Percentiles rank a stretch among this genome's conserved stretches.
These are phyloP conservation scores for Diplodia mutila DNA, from an alignment of 2,329 filamentous ascomycete species.

Conservation along the genomic window DNA sequence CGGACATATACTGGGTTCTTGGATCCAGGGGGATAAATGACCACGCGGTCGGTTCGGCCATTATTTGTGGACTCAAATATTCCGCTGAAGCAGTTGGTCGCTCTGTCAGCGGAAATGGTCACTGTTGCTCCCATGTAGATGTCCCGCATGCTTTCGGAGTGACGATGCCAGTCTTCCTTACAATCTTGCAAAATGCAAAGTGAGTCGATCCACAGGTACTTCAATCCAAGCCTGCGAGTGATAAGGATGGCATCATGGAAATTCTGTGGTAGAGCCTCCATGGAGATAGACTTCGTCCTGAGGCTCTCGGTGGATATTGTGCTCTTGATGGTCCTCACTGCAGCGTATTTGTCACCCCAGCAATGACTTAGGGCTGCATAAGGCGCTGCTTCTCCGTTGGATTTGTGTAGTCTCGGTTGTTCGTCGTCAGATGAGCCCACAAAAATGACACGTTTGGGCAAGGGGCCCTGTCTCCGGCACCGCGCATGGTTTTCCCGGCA, in stretches of 20 bases:
- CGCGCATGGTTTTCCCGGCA: neutral
- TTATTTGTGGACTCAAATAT: neutral
- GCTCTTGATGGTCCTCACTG: neutral
- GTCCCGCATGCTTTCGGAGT: conserved; percentile 6
- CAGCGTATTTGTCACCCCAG: conserved; percentile 27
- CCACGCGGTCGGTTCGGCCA: neutral
- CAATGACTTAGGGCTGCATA: conserved; percentile 30
- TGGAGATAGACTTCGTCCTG: neutral
- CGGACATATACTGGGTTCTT: neutral
- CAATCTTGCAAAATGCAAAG: conserved; percentile 29
- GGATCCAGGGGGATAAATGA: neutral
- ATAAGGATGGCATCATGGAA: conserved; percentile 26
- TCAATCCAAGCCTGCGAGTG: conserved; percentile 3
- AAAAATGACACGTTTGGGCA: neutral
- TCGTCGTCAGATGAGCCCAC: neutral
- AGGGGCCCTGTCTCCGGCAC: neutral
- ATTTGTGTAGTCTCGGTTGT: neutral
- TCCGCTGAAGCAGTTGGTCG: neutral
- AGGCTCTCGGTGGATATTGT: neutral
- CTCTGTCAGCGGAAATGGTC: neutral
- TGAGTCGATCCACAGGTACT: conserved; percentile 30
- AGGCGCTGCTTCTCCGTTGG: neutral
- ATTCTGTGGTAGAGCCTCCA: neutral
- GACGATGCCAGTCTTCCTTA: conserved; percentile 21
- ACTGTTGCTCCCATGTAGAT: conserved; percentile 8